Percentiles rank a stretch among this genome's conserved stretches.
Conservation (phyloP, 2,329 filamentous ascomycete species). For the Fusarium tricinctum region DNA sequence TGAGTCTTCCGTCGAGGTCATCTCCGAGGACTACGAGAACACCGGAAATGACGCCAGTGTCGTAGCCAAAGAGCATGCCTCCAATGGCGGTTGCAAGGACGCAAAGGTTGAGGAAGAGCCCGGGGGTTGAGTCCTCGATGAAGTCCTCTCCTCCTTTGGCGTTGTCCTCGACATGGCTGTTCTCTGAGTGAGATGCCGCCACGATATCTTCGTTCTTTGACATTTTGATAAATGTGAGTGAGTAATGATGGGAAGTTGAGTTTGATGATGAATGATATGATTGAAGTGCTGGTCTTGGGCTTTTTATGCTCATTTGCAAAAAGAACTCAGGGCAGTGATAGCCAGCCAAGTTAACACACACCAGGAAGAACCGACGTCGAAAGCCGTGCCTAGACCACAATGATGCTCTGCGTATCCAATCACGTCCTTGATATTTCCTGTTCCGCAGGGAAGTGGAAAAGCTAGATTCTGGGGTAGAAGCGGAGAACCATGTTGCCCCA, state of each 20-base stretch:
- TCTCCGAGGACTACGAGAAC: constrained; percentile 47
- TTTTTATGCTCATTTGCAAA: neutral
- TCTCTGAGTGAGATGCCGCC: neutral
- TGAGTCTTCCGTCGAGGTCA: constrained; percentile 56
- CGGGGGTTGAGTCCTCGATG: constrained; percentile 3
- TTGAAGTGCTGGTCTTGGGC: neutral
- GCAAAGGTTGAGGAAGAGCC: neutral
- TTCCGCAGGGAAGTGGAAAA: neutral
- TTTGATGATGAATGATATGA: neutral
- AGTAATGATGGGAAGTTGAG: neutral
- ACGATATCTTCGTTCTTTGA: neutral
- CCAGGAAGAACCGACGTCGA: neutral
- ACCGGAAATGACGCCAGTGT: constrained; percentile 57
- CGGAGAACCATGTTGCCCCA: constrained; percentile 9
- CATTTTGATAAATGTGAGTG: neutral
- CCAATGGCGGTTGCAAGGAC: constrained; percentile 11
- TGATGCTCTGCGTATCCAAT: neutral
- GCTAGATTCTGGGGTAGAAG: constrained; percentile 11
- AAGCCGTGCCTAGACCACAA: neutral
- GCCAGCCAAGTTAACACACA: neutral
- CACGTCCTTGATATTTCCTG: no score
- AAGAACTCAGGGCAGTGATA: neutral
- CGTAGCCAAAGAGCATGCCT: constrained; percentile 32
- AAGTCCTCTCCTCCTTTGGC: neutral
- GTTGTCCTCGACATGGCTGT: neutral